Evolutionary conservation across 1,139 yeast species (phyloP), one percentile per base, ranked within the genome.

Genomic region (Candida pseudocylindracea): DNA sequence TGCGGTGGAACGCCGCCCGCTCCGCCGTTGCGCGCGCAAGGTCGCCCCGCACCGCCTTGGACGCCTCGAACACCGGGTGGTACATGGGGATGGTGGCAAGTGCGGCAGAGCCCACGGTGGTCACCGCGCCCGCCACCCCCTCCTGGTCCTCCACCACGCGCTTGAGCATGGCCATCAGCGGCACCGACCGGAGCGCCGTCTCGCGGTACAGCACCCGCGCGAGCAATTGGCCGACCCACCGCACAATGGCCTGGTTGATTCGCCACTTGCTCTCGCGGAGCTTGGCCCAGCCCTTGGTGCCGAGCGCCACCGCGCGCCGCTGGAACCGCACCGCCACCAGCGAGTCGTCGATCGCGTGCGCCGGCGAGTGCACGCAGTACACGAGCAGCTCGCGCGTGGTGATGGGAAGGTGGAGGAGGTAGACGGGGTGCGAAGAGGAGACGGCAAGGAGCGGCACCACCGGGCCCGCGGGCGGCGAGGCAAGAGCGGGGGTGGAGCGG

Each of bases 351-450:
- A 44, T 36, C 33, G 47, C 43, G 26, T 59, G 45, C 2, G 48
- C 35, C 8, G 46, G 36, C 1, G 61, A 60, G 43, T 72, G 76
- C 44, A 69, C 64, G 48, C 74, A 73, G 43, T 70, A 66, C 10
- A 74, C 49, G 44, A 59, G 74, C 5, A 73, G 61, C 37, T 60
- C 60, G 32, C 55, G 47, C 4, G 66, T 55, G 5, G 79, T 72
- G 13, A 75, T 54, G 4, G 88, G 88, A 7, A 74, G 51, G 9
- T 74, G 54, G 12, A 72, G 51, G 12, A 72, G 52, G 39, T 63
- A 67, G 29, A 67, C 20, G 6, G 20, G 20, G 20, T 15, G 20
- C 6, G 20, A 4, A 4, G 4, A 4, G 20, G 20, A 15, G 6
- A 15, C 20, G 20, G 20, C 20, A 6, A 15, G 20, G 6, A 15